phyloP scores from a whole-genome alignment of 768 basidiomycete genomes.

The Pleurotus djamor region DNA sequence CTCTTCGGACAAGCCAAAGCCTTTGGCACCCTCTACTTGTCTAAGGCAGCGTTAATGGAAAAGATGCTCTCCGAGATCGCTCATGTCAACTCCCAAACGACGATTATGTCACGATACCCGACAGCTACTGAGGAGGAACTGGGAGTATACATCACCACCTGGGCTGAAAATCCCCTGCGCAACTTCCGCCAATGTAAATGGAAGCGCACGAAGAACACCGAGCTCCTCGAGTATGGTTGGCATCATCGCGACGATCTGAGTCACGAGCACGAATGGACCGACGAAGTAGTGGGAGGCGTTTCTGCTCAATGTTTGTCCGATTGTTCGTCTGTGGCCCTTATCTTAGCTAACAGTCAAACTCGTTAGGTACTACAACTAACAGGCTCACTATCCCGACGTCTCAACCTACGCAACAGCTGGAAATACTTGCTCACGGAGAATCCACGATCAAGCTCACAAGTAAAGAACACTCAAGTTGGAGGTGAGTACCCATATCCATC shows the following conservation, averaged over 20 bases:
- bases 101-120: slow-evolving; percentile 8
- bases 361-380: background rate
- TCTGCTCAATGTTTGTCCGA: slow-evolving; percentile 4
- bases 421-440: background rate
- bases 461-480: background rate
- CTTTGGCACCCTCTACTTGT: slow-evolving; percentile 10
- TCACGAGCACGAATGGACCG: slow-evolving; percentile 9
- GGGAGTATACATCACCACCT: slow-evolving; percentile 8
- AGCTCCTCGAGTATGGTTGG: slow-evolving; percentile 9
- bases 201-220: background rate
- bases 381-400: background rate
- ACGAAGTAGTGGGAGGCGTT: background rate
- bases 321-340: background rate
- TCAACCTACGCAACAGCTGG: background rate
- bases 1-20: background rate
- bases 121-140: slow-evolving; percentile 1
- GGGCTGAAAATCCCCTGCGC: slow-evolving; percentile 1
- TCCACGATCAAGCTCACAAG: background rate
- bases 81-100: slow-evolving; percentile 5
- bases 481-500: background rate
- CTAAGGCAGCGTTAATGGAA: slow-evolving; percentile 9
- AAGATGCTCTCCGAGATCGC: background rate
- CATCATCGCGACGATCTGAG: slow-evolving; percentile 10
- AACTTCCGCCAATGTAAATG: slow-evolving; percentile 6
- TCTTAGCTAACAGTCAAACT: background rate